Evolutionary conservation across 495 filamentous ascomycete species (phyloP).

Genomic region (Amphirosellinia nigrospora): DNA sequence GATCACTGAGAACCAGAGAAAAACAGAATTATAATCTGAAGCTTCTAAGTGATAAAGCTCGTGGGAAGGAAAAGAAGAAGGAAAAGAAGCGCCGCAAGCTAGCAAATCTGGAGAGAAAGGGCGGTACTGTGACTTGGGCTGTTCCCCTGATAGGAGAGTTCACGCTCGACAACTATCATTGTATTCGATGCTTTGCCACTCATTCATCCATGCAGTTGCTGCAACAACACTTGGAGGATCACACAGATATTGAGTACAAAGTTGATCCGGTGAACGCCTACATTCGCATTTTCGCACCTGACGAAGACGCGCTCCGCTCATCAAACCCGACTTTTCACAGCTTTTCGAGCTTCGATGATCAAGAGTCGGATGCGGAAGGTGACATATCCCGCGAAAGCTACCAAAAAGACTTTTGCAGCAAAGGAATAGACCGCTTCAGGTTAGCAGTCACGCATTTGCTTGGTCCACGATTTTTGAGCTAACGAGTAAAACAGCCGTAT

Average conservation of each 20-base stretch:
- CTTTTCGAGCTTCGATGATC: slow-evolving; percentile 28
- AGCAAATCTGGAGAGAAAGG: slow-evolving; percentile 35
- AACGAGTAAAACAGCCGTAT: slow-evolving; percentile 23
- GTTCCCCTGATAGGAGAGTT: slow-evolving; percentile 51
- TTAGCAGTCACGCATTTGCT: slow-evolving; percentile 19
- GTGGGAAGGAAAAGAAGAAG: slow-evolving; percentile 53
- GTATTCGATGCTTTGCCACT: slow-evolving; percentile 52
- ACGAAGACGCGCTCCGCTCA: slow-evolving; percentile 34
- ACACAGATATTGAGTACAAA: slow-evolving; percentile 52
- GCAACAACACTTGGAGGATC: slow-evolving; percentile 50
- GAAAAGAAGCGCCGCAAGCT: slow-evolving; percentile 47
- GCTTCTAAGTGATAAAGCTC: slow-evolving; percentile 52
- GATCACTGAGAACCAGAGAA: slow-evolving; percentile 46
- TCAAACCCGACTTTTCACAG: slow-evolving; percentile 33
- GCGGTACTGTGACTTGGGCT: slow-evolving; percentile 49
- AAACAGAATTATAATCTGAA: slow-evolving; percentile 61
- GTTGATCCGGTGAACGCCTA: slow-evolving; percentile 41
- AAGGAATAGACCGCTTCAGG: slow-evolving; percentile 28
- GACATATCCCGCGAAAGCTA: slow-evolving; percentile 35
- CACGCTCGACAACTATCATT: slow-evolving; percentile 47
- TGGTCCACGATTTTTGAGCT: slow-evolving; percentile 19
- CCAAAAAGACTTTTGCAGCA: slow-evolving; percentile 34
- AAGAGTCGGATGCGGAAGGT: slow-evolving; percentile 36
- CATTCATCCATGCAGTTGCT: slow-evolving; percentile 51
- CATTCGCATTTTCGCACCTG: slow-evolving; percentile 35